Conservation (phyloP, 768 basidiomycete species). For the Russula dissimulans region DNA sequence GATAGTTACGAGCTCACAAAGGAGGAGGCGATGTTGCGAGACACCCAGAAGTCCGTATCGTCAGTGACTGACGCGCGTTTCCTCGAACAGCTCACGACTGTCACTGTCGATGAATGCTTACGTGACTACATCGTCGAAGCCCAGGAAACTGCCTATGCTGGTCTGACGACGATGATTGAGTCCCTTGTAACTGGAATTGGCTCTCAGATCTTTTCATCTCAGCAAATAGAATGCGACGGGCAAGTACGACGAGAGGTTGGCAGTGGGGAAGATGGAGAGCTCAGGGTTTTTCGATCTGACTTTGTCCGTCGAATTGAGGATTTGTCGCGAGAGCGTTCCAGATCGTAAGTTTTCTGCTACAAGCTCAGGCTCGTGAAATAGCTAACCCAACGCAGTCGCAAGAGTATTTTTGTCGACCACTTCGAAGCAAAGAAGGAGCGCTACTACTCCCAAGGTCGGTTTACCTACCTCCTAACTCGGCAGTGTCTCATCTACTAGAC, state of each 20-base stretch:
- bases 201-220: background rate
- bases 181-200: background rate
- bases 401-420: background rate
- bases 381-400: background rate
- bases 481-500: background rate
- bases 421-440: constrained; percentile 4
- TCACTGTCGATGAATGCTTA: background rate
- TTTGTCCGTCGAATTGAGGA: constrained; percentile 7
- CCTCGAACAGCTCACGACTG: background rate
- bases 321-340: background rate
- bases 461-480: background rate
- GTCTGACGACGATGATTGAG: constrained; percentile 2
- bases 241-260: constrained; percentile 2
- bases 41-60: background rate
- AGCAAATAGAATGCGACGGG: constrained; percentile 5
- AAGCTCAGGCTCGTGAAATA: background rate
- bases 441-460: constrained; percentile 3
- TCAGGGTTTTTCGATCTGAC: background rate
- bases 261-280: background rate
- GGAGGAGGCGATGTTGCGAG: constrained; percentile 1
- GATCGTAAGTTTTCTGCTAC: background rate
- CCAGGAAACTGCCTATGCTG: background rate
- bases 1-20: background rate
- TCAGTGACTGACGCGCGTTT: constrained; percentile 6
- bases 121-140: background rate